Evolutionary conservation across 768 basidiomycete genomes (phyloP), one percentile per base, ranked within the genome.

Genomic region (Exidia glandulosa): DNA sequence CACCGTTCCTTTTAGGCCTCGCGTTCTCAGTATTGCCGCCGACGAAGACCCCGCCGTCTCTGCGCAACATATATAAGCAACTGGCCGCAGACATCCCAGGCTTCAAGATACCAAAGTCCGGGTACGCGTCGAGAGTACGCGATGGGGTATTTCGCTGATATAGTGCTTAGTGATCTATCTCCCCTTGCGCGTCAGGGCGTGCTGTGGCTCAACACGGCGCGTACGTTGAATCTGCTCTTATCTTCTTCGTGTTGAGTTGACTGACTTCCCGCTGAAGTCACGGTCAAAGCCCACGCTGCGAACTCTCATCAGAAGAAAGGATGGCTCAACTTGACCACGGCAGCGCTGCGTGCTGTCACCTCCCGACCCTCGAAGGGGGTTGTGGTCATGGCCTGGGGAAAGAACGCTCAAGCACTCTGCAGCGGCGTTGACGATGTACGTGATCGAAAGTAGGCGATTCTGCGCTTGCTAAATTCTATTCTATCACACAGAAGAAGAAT

Each of bases 381-480:
- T 7, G 88, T 90, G 31, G 93, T 97, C 70, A 79, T 97, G 66
- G 90, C 90, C 6, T 96, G 94, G 93, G 94, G 94, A 9, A 78
- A 82, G 7, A 87, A 85, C 78, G 94, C 94, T 25, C 82, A 79
- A 60, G 91, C 94, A 74, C 80, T 90, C 66, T 87, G 90, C 59
- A 80, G 82, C 59, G 86, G 85, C 68, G 74, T 94, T 34, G 81
- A 83, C 72, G 82, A 83, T 77, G 91, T 89, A 59, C 32, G 78
- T 71, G 14, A 23, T 6, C 31, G 29, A 23, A 13, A 19, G 41
- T 6, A 6, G 41, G 5, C 19, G 41, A 52, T 59, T 45, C 6
- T 37, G 16, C 41, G 41, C 19, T 45, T 14, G 34, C 41, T 45
- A 23, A 45, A 6, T 63, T 59, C 25, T 61, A 56, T 63, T 10